These are phyloP conservation scores for Trapa bicornis DNA, from an alignment of 345 rosid genomes.

Conservation along the genomic window DNA sequence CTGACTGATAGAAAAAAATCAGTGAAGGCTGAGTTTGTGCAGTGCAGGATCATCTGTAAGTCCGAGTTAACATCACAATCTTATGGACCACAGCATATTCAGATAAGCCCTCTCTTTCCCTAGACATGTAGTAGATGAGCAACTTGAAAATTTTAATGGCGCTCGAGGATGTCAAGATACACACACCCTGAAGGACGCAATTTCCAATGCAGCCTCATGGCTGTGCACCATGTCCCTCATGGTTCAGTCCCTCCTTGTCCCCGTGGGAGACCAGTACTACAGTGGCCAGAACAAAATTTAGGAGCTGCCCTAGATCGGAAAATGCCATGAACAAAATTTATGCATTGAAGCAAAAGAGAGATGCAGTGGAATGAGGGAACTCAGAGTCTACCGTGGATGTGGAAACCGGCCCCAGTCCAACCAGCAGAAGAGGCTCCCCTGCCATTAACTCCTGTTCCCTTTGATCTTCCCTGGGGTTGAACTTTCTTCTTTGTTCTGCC, in stretches of 20 bases:
- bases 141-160: too few species aligned
- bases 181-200: background rate
- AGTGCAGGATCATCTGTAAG: too few species aligned
- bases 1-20: too few species aligned
- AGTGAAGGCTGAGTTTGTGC: too few species aligned
- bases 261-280: background rate
- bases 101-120: too few species aligned
- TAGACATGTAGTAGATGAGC: too few species aligned
- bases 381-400: constrained; percentile 9
- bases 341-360: background rate
- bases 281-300: background rate
- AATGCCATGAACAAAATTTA: background rate
- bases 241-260: constrained; percentile 15
- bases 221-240: constrained; percentile 42
- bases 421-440: constrained; percentile 10
- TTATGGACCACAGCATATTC: too few species aligned
- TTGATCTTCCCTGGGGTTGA: constrained; percentile 13
- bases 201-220: constrained; percentile 50
- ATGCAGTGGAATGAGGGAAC: background rate
- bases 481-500: constrained; percentile 9
- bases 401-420: constrained; percentile 19
- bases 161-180: too few species aligned
- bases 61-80: too few species aligned
- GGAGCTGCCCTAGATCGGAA: background rate
- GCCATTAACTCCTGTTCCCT: constrained; percentile 13